Evolutionary conservation across 345 rosid genomes (phyloP).

Genomic region (Mallotus nudiflorus): DNA sequence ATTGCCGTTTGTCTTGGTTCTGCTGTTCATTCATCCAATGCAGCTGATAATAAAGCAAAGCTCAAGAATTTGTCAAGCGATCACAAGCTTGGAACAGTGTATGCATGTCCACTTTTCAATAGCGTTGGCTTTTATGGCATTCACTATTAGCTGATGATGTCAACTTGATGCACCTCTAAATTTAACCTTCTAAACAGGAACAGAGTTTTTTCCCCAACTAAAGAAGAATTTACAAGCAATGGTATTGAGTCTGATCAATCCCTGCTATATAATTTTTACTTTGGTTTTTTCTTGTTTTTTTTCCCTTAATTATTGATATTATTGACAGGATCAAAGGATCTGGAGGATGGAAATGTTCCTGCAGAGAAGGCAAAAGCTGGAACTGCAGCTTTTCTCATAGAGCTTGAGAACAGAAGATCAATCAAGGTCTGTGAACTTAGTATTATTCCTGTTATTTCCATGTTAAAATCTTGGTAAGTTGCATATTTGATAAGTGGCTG

Average conservation of each 20-base stretch:
- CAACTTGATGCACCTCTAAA: background rate
- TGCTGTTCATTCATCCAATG: slow-evolving; percentile 75
- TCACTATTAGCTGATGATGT: background rate
- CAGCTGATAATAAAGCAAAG: slow-evolving; percentile 68
- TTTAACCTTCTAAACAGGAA: slow-evolving; percentile 30
- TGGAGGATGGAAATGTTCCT: slow-evolving; percentile 34
- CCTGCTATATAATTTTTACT: background rate
- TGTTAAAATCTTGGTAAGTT: background rate
- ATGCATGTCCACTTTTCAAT: slow-evolving; percentile 4
- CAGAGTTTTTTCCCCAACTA: slow-evolving; percentile 20
- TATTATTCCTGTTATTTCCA: background rate
- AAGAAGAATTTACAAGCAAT: slow-evolving; percentile 26
- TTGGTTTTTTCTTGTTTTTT: background rate
- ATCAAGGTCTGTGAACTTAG: slow-evolving; percentile 54
- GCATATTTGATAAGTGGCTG: background rate
- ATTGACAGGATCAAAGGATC: slow-evolving; percentile 32
- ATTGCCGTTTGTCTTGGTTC: slow-evolving; percentile 81
- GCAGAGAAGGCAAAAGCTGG: slow-evolving; percentile 50
- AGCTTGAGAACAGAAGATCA: slow-evolving; percentile 69
- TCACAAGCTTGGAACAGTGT: slow-evolving; percentile 31
- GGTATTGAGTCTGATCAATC: slow-evolving; percentile 24
- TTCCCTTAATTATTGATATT: background rate
- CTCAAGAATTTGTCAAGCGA: slow-evolving; percentile 40
- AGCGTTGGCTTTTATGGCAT: background rate
- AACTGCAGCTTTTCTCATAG: slow-evolving; percentile 60